Evolutionary conservation across 805 yeast genomes (phyloP).

Genomic region (Barnettozyma botsteinii): DNA sequence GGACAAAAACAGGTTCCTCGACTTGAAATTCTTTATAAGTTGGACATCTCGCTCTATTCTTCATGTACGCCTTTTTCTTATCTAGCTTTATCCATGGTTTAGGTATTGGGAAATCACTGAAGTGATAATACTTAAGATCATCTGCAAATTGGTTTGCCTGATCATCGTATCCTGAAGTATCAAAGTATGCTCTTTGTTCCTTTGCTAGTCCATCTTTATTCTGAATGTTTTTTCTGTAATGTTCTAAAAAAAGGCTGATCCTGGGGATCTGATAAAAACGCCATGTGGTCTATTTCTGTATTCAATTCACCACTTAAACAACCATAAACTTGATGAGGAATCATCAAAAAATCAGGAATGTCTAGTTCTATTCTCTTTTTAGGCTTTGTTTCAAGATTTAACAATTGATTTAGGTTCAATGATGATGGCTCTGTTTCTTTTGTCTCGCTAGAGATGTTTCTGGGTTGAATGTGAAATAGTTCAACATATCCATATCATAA

Average conservation of each 20-base stretch:
- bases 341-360: slow-evolving; percentile 28
- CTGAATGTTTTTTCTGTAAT: slow-evolving; percentile 12
- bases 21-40: slow-evolving; percentile 9
- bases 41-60: slow-evolving; percentile 15
- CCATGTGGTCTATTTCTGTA: slow-evolving; percentile 30
- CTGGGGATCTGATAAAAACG: slow-evolving; percentile 39
- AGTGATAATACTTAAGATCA: slow-evolving; percentile 47
- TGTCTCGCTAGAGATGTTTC: slow-evolving; percentile 15
- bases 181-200: slow-evolving; percentile 18
- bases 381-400: neutral
- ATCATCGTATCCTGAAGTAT: slow-evolving; percentile 9
- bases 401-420: slow-evolving; percentile 18
- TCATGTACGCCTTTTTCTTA: slow-evolving; percentile 13
- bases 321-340: slow-evolving; percentile 50
- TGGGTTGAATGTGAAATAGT: slow-evolving; percentile 33
- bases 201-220: slow-evolving; percentile 4
- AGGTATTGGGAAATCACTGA: slow-evolving; percentile 59
- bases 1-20: neutral
- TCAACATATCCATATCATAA: slow-evolving; percentile 50
- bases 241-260: slow-evolving; percentile 23
- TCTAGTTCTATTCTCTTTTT: slow-evolving; percentile 2
- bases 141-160: slow-evolving; percentile 17
- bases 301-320: slow-evolving; percentile 45
- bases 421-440: slow-evolving; percentile 2
- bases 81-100: slow-evolving; percentile 50